Evolutionary conservation across 202 grass and related monocot species (phyloP).

Genomic region (Setaria viridis): DNA sequence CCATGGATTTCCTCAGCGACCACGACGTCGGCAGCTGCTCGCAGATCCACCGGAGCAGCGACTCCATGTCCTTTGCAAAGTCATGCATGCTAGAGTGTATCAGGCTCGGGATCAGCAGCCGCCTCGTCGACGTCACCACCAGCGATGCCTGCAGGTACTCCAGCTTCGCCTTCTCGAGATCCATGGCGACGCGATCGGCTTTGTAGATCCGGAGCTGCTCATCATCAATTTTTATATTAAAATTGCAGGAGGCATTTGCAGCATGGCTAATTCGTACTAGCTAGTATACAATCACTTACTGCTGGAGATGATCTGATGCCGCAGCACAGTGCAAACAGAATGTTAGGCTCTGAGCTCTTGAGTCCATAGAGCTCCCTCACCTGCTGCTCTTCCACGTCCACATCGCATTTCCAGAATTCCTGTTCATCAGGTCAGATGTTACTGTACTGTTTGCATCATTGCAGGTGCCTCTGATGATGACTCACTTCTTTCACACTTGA

Average conservation of each 20-base stretch:
- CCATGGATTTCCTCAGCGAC: slow-evolving; percentile 89
- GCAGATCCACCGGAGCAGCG: slow-evolving; percentile 67
- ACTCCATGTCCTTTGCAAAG: slow-evolving; percentile 66
- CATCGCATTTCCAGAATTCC: slow-evolving; percentile 55
- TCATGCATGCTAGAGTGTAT: slow-evolving; percentile 77
- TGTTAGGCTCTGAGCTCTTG: slow-evolving; percentile 67
- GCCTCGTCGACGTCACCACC: slow-evolving; percentile 64
- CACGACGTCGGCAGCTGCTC: slow-evolving; percentile 93
- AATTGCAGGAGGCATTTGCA: too few species aligned
- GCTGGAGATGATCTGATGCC: slow-evolving; percentile 91
- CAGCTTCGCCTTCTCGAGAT: slow-evolving; percentile 85
- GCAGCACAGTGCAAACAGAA: slow-evolving; percentile 84
- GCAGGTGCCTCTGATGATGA: too few species aligned
- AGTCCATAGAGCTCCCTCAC: slow-evolving; percentile 60
- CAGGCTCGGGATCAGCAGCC: slow-evolving; percentile 71
- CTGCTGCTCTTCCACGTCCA: slow-evolving; percentile 62
- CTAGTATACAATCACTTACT: slow-evolving; percentile 43
- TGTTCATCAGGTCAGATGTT: neutral
- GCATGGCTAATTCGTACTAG: too few species aligned
- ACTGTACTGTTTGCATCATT: too few species aligned
- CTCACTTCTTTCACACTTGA: slow-evolving; percentile 72
- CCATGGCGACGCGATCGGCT: slow-evolving; percentile 57
- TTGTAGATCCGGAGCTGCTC: slow-evolving; percentile 72
- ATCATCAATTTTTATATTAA: too few species aligned
- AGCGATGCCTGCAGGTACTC: slow-evolving; percentile 90